Conservation (phyloP, 2,329 filamentous ascomycete genomes). For the Samsoniella hepiali region DNA sequence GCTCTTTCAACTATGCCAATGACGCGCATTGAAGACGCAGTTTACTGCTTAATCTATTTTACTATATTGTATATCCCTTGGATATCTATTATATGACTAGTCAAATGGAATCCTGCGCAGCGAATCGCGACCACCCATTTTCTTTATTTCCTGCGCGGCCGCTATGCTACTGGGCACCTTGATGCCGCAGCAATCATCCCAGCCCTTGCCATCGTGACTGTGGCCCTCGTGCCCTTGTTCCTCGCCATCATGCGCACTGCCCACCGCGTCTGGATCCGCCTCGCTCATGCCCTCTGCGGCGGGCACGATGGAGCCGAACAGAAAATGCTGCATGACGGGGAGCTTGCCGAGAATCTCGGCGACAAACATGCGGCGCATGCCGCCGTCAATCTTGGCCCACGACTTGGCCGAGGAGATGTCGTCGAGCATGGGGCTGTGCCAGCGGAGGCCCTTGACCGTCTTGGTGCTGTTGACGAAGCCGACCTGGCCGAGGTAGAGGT, state of each 20-base stretch:
- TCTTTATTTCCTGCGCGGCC: slow-evolving; percentile 84
- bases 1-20: neutral
- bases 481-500: slow-evolving; percentile 88
- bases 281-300: slow-evolving; percentile 78
- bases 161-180: slow-evolving; percentile 93
- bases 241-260: slow-evolving; percentile 50
- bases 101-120: slow-evolving; percentile 80
- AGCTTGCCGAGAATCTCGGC: slow-evolving; percentile 89
- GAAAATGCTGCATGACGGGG: slow-evolving; percentile 97
- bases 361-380: slow-evolving; percentile 96
- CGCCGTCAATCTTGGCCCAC: slow-evolving; percentile 89
- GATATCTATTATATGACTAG: slow-evolving; percentile 40
- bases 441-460: slow-evolving; percentile 87
- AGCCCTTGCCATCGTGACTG: slow-evolving; percentile 62
- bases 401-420: slow-evolving; percentile 88
- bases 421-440: slow-evolving; percentile 98
- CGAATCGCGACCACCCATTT: slow-evolving; percentile 57
- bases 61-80: neutral
- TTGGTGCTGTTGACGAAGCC: slow-evolving; percentile 94
- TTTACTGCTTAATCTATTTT: neutral
- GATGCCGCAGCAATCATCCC: slow-evolving; percentile 98
- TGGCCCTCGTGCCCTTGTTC: slow-evolving; percentile 61
- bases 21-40: neutral
- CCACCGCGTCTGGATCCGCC: slow-evolving; percentile 49
- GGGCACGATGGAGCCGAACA: slow-evolving; percentile 84